Evolutionary conservation across 352 stramenopile genomes (phyloP).

Genomic region (Globisporangium emineosum): DNA sequence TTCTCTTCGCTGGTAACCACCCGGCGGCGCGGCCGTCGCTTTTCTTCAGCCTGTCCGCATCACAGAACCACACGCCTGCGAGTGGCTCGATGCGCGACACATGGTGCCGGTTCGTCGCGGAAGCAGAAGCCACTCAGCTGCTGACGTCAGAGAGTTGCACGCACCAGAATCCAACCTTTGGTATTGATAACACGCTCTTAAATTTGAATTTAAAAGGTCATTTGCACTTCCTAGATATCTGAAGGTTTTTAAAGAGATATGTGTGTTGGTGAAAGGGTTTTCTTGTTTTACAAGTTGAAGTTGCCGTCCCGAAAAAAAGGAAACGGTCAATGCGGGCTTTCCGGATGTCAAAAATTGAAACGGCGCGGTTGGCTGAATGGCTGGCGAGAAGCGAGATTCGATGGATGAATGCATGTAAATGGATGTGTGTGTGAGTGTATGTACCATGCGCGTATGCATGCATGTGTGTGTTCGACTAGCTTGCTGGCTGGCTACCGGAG

Average conservation of each 20-base stretch:
- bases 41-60: background rate
- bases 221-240: too few relatives aligned
- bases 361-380: background rate
- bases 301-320: background rate
- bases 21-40: background rate
- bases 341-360: background rate
- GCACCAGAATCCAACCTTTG: background rate
- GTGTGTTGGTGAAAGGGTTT: background rate
- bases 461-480: background rate
- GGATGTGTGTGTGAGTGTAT: background rate
- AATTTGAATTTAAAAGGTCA: background rate
- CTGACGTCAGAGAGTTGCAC: background rate
- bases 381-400: background rate
- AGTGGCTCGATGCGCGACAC: background rate
- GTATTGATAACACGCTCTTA: too few relatives aligned
- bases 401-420: background rate
- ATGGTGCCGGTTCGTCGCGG: background rate
- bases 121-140: background rate
- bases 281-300: background rate
- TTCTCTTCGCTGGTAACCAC: conserved; percentile 4
- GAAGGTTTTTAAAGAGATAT: background rate
- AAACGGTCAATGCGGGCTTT: background rate
- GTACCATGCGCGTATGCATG: background rate
- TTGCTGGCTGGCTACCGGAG: conserved; percentile 35
- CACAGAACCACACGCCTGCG: background rate